A percentile compares a stretch with the other conserved stretches of the same genome.
Conservation (phyloP, 2,329 filamentous ascomycete genomes). For the Westerdykella aurantiaca region DNA sequence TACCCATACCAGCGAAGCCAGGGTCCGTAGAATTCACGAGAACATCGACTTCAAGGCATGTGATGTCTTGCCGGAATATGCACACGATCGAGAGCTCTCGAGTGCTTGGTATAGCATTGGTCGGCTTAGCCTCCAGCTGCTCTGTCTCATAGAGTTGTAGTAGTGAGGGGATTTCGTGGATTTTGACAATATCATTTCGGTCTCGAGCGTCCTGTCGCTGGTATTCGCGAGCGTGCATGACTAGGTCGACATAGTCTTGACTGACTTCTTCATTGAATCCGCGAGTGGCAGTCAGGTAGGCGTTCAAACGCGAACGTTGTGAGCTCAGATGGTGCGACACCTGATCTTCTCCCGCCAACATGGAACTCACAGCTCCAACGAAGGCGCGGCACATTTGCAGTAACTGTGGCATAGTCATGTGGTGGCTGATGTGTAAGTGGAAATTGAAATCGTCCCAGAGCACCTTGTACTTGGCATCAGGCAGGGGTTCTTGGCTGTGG, state of each 20-base stretch:
- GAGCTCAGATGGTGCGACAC: slow-evolving; percentile 16
- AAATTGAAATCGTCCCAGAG: slow-evolving; percentile 25
- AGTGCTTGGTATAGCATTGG: slow-evolving; percentile 16
- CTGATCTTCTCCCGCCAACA: slow-evolving; percentile 10
- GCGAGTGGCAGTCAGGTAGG: slow-evolving; percentile 16
- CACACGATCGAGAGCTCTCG: slow-evolving; percentile 25
- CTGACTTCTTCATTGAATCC: slow-evolving; percentile 9
- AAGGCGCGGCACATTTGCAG: slow-evolving; percentile 22
- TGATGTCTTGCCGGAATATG: slow-evolving; percentile 30
- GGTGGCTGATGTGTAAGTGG: slow-evolving; percentile 14
- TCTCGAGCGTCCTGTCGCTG: slow-evolving; percentile 11
- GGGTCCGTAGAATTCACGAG: slow-evolving; percentile 30
- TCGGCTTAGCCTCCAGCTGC: slow-evolving; percentile 19
- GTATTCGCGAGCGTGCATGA: slow-evolving; percentile 20
- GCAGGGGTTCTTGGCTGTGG: no score
- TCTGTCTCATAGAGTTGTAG: slow-evolving; percentile 22
- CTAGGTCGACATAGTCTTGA: slow-evolving; percentile 20
- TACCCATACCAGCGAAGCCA: slow-evolving; percentile 23
- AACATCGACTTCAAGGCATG: slow-evolving; percentile 26
- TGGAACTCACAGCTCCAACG: slow-evolving; percentile 14
- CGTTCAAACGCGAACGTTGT: slow-evolving; percentile 16
- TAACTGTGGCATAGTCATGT: slow-evolving; percentile 12
- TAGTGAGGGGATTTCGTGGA: slow-evolving; percentile 24
- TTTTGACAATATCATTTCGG: slow-evolving; percentile 12
- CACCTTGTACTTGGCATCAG: slow-evolving; percentile 3